Evolutionary conservation across 176 grass and related monocot genomes (phyloP).

Genomic region (Carex parvula): DNA sequence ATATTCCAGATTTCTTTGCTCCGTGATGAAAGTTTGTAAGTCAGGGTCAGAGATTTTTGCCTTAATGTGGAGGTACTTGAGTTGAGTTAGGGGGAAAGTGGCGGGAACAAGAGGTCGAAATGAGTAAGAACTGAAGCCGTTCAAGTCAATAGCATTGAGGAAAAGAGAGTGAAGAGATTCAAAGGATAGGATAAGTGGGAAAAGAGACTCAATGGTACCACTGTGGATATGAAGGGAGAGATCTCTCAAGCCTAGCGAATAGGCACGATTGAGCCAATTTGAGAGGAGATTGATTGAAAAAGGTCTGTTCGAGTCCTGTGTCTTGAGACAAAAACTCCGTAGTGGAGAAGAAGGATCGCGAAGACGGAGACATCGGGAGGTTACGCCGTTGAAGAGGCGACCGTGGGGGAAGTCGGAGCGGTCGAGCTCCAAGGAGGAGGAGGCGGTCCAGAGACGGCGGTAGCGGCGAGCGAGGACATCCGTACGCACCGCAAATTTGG

Average conservation of each 20-base stretch:
- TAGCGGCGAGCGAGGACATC: background rate
- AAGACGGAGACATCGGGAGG: background rate
- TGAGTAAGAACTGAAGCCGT: background rate
- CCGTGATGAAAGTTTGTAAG: background rate
- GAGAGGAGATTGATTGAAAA: background rate
- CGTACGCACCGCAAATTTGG: background rate
- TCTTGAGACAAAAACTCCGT: background rate
- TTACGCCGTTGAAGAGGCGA: background rate
- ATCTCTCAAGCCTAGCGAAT: background rate
- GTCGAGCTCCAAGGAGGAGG: background rate
- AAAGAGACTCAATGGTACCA: background rate
- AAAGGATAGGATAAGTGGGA: background rate
- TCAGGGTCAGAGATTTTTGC: background rate
- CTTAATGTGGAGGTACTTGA: background rate
- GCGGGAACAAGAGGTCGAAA: background rate
- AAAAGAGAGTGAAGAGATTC: background rate
- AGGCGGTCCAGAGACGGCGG: constrained; percentile 10
- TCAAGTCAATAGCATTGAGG: background rate
- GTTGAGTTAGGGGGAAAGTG: background rate
- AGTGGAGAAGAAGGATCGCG: background rate
- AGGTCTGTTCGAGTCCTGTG: background rate
- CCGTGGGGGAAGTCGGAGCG: background rate
- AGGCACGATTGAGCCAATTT: background rate
- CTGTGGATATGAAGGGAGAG: background rate
- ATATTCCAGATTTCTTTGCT: background rate